Conservation (phyloP, 1,284 basidiomycete genomes). For the Chondrostereum purpureum region DNA sequence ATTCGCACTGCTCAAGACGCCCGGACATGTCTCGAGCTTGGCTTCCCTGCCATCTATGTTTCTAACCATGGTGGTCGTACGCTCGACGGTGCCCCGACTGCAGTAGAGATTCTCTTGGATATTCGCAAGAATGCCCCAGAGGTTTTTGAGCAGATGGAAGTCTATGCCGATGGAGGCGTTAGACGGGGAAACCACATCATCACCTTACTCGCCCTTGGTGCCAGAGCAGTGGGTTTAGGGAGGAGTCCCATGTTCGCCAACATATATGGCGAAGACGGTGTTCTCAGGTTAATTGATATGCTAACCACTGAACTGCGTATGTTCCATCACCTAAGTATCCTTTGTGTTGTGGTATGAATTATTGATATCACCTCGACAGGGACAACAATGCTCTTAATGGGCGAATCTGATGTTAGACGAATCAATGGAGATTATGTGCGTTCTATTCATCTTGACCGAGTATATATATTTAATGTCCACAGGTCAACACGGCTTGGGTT, state of each 20-base stretch:
- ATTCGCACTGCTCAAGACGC: constrained; percentile 27
- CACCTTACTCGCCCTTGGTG: constrained; percentile 22
- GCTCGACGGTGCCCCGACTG: constrained; percentile 27
- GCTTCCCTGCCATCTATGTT: constrained; percentile 27
- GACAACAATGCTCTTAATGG: constrained; percentile 15
- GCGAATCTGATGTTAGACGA: neutral
- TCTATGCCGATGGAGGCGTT: constrained; percentile 25
- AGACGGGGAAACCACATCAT: constrained; percentile 20
- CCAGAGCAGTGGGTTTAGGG: constrained; percentile 22
- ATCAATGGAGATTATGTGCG: constrained; percentile 2
- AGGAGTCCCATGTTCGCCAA: constrained; percentile 23
- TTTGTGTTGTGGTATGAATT: neutral
- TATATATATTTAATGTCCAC: no score
- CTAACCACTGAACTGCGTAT: constrained; percentile 14
- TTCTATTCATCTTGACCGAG: no score
- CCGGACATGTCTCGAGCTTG: constrained; percentile 24
- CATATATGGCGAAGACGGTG: constrained; percentile 23
- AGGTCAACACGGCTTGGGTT: neutral
- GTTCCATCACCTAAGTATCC: constrained; percentile 4
- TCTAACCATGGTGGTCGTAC: constrained; percentile 31
- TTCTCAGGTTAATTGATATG: constrained; percentile 18
- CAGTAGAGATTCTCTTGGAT: constrained; percentile 27
- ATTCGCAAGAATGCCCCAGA: constrained; percentile 23
- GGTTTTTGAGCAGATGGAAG: constrained; percentile 22
- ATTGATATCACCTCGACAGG: constrained; percentile 8